A percentile compares a stretch with the other conserved stretches of the same genome.
phyloP scores from a whole-genome alignment of 371 early-diverging fungal species.

The Saksenaea vasiformis region DNA sequence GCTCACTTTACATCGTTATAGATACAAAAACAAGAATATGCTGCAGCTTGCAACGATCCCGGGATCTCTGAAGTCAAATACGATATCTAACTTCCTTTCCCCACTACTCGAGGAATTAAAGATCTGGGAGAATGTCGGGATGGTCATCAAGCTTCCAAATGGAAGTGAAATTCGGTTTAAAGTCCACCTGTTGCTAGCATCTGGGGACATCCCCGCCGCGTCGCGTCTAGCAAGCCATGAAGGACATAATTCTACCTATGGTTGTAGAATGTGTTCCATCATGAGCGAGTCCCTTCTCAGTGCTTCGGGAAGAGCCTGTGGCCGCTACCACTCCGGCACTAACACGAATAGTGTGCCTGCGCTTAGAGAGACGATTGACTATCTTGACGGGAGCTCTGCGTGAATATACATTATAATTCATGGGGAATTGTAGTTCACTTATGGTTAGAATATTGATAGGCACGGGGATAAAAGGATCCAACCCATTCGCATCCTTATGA shows the following conservation, averaged over 20 bases:
- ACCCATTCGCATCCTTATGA: neutral
- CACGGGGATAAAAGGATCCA: too few relatives aligned
- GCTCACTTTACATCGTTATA: too few relatives aligned
- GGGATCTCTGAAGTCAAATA: neutral
- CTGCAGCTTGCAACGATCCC: constrained; percentile 7
- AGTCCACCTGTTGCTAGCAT: constrained; percentile 5
- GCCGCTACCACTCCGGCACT: too few relatives aligned
- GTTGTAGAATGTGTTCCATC: constrained; percentile 9
- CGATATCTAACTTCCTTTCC: neutral
- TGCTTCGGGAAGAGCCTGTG: neutral
- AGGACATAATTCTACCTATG: constrained; percentile 3
- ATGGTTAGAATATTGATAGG: too few relatives aligned
- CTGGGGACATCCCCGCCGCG: constrained; percentile 11
- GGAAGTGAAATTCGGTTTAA: neutral
- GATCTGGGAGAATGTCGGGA: neutral
- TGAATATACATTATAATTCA: too few relatives aligned
- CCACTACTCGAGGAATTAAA: constrained; percentile 10
- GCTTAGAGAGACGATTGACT: too few relatives aligned
- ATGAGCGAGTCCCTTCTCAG: neutral
- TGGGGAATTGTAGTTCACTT: too few relatives aligned
- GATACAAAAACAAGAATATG: constrained; percentile 9
- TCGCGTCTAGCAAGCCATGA: neutral
- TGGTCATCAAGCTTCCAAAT: neutral
- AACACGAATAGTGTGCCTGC: too few relatives aligned
- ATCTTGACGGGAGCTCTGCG: too few relatives aligned